Percentiles rank a stretch among this genome's conserved stretches.
phyloP scores from a whole-genome alignment of 1,284 basidiomycete species.

The Irpex sp. region DNA sequence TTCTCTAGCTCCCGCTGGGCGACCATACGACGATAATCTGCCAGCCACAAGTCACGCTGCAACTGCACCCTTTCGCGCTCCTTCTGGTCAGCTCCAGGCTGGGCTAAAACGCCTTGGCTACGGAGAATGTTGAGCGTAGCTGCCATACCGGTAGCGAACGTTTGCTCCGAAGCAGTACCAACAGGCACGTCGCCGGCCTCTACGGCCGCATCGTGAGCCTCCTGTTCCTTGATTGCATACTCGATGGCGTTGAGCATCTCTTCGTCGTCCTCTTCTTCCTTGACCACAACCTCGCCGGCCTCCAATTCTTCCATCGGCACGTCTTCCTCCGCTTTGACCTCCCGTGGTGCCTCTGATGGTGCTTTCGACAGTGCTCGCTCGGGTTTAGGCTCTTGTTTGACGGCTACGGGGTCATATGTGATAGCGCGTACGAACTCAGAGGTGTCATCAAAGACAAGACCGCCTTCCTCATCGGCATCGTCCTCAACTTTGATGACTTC shows the following conservation, averaged over 20 bases:
- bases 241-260: slow-evolving; percentile 73
- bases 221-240: slow-evolving; percentile 53
- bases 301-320: slow-evolving; percentile 70
- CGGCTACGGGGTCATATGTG: slow-evolving; percentile 50
- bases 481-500: slow-evolving; percentile 56
- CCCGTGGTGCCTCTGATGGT: slow-evolving; percentile 42
- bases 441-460: slow-evolving; percentile 92
- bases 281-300: slow-evolving; percentile 73
- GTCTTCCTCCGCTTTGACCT: slow-evolving; percentile 50
- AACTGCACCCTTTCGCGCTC: slow-evolving; percentile 81
- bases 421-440: slow-evolving; percentile 95
- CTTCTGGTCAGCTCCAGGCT: slow-evolving; percentile 57
- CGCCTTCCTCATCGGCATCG: slow-evolving; percentile 46
- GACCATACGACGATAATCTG: slow-evolving; percentile 73
- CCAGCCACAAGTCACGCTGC: slow-evolving; percentile 88
- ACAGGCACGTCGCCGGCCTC: slow-evolving; percentile 32
- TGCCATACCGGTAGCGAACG: slow-evolving; percentile 78
- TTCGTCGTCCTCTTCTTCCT: slow-evolving; percentile 68
- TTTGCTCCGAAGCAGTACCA: slow-evolving; percentile 69
- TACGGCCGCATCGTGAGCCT: slow-evolving; percentile 43
- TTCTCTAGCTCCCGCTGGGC: slow-evolving; percentile 79
- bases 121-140: slow-evolving; percentile 85
- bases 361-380: slow-evolving; percentile 29
- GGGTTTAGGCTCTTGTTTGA: slow-evolving; percentile 39
- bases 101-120: slow-evolving; percentile 84